Conservation (phyloP, 2,329 filamentous ascomycete species). For the Colletotrichum cereale region DNA sequence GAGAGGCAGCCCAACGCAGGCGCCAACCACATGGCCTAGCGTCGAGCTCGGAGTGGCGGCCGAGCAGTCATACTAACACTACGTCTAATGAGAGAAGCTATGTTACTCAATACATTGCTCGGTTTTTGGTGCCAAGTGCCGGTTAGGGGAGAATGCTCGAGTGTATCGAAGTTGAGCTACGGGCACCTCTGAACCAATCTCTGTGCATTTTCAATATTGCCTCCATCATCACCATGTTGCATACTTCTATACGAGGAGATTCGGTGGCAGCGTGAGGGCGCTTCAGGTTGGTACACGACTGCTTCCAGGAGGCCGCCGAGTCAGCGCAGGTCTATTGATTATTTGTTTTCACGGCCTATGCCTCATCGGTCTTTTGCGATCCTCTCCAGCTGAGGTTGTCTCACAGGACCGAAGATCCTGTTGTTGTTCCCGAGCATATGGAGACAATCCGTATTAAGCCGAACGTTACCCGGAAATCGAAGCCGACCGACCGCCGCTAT, state of each 20-base stretch:
- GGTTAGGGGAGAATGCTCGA: too few relatives aligned
- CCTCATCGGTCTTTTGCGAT: not conserved
- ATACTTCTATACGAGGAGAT: not conserved
- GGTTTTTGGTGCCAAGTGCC: too few relatives aligned
- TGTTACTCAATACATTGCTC: too few relatives aligned
- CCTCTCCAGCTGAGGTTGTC: too few relatives aligned
- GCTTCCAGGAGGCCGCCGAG: not conserved
- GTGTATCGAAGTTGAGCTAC: too few relatives aligned
- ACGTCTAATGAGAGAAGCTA: not conserved
- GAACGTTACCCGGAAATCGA: not conserved
- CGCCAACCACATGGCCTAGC: not conserved
- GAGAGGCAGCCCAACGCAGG: not conserved
- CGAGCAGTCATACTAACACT: not conserved
- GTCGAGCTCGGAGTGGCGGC: too few relatives aligned
- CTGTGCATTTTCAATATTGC: not conserved
- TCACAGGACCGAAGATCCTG: not conserved
- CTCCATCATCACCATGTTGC: not conserved
- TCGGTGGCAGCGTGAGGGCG: not conserved
- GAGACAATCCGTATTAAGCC: too few relatives aligned
- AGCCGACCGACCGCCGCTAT: not conserved
- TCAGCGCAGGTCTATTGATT: not conserved
- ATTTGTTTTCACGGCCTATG: not conserved
- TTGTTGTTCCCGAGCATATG: conserved; percentile 29
- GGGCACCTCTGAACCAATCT: too few relatives aligned
- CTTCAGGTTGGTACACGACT: not conserved